These are phyloP conservation scores for Xylariaceae sp. DNA, from an alignment of 2,329 filamentous ascomycete genomes.

Conservation along the genomic window DNA sequence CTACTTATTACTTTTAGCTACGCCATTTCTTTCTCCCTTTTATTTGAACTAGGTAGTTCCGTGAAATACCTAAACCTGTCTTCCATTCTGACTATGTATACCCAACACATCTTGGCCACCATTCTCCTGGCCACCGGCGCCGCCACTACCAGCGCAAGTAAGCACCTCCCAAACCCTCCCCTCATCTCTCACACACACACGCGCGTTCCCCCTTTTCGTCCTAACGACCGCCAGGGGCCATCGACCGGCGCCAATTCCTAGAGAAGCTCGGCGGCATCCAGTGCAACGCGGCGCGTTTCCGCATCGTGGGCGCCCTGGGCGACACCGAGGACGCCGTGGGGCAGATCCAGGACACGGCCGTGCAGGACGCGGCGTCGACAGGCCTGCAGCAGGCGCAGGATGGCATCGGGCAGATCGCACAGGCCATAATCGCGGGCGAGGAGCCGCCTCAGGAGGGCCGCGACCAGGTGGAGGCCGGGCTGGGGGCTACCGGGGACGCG, in stretches of 20 bases:
- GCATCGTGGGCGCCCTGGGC: constrained; percentile 12
- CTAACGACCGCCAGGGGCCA: constrained; percentile 1
- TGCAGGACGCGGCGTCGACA: constrained; percentile 8
- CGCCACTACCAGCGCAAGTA: constrained; percentile 6
- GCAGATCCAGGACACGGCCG: constrained; percentile 12
- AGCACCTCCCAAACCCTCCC: not conserved
- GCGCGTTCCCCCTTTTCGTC: not conserved
- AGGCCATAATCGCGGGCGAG: constrained; percentile 10
- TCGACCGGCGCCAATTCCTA: too few relatives aligned
- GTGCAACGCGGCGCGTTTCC: constrained; percentile 12
- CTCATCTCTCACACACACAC: too few relatives aligned
- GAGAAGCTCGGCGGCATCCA: not conserved
- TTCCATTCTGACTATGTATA: constrained; percentile 10
- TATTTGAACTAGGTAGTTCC: too few relatives aligned
- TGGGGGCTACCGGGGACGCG: constrained; percentile 10
- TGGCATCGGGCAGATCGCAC: constrained; percentile 7
- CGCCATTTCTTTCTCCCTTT: too few relatives aligned
- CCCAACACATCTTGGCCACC: constrained; percentile 3
- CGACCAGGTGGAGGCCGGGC: constrained; percentile 8
- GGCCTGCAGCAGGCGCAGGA: constrained; percentile 10
- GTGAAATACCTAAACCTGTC: too few relatives aligned
- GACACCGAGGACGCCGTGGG: constrained; percentile 12
- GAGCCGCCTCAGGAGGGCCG: constrained; percentile 6
- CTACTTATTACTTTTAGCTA: too few relatives aligned
- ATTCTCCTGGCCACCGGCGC: constrained; percentile 5